phyloP scores from a whole-genome alignment of 257 asterid species.

The Solanum sejunctum region DNA sequence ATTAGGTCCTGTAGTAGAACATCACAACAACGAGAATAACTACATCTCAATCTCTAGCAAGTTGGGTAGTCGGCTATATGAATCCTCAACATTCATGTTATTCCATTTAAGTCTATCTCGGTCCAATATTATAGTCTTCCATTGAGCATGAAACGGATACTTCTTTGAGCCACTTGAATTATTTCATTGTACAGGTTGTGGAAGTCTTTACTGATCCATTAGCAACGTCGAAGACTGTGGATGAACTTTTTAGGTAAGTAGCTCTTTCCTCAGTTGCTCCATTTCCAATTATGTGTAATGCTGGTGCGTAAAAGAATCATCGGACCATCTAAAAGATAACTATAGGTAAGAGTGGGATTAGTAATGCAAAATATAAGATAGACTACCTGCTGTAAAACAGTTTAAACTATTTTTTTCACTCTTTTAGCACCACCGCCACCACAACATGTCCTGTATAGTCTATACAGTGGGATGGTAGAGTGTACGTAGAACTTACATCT shows the following conservation, averaged over 20 bases:
- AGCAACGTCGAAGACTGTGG: conserved; percentile 45
- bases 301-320: neutral
- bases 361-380: neutral
- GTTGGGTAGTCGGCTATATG: neutral
- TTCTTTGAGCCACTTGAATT: neutral
- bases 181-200: conserved; percentile 50
- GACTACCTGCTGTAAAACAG: neutral
- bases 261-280: neutral
- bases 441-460: neutral
- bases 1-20: neutral
- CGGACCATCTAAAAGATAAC: neutral
- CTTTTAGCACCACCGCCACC: neutral
- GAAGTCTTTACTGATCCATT: conserved; percentile 75
- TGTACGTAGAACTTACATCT: neutral
- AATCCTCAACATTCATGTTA: neutral
- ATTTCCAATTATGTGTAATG: neutral
- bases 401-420: neutral
- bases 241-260: conserved; percentile 59
- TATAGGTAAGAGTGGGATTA: neutral
- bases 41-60: neutral
- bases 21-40: neutral
- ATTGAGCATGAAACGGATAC: neutral
- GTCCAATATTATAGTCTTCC: neutral
- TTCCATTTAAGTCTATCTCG: neutral
- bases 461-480: neutral